phyloP scores from a whole-genome alignment of 1,284 basidiomycete species.

The Rhodotorula sp. region DNA sequence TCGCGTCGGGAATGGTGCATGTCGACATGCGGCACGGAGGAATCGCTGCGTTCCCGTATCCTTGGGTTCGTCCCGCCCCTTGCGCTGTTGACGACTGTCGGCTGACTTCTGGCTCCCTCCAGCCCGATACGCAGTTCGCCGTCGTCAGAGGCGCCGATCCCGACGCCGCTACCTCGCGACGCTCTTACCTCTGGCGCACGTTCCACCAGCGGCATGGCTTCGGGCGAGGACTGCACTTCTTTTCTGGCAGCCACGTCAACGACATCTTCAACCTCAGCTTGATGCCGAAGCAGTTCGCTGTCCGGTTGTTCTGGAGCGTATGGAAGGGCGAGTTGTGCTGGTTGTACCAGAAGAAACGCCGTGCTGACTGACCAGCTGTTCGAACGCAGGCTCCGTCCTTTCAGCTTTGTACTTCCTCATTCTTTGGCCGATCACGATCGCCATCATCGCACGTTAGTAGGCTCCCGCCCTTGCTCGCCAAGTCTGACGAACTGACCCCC shows the following conservation, averaged over 20 bases:
- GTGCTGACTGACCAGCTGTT: constrained; percentile 26
- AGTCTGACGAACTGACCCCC: too few relatives aligned
- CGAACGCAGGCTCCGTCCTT: constrained; percentile 46
- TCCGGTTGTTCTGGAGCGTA: constrained; percentile 44
- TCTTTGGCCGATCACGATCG: constrained; percentile 49
- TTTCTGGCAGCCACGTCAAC: constrained; percentile 47
- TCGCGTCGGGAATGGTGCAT: constrained; percentile 43
- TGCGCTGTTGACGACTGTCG: background rate
- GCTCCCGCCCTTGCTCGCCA: too few relatives aligned
- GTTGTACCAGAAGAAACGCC: constrained; percentile 16
- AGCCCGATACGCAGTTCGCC: constrained; percentile 36
- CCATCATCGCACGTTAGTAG: constrained; percentile 44
- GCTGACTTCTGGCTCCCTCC: background rate
- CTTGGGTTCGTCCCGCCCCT: constrained; percentile 32
- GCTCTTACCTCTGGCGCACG: constrained; percentile 32
- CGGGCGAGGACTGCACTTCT: constrained; percentile 42
- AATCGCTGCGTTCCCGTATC: constrained; percentile 39
- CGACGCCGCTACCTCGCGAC: constrained; percentile 21
- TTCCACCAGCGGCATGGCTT: constrained; percentile 41
- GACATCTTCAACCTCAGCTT: constrained; percentile 45
- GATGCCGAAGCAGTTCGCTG: constrained; percentile 36
- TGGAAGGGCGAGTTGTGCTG: constrained; percentile 44
- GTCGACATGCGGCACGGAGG: constrained; percentile 41
- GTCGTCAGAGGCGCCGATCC: constrained; percentile 27
- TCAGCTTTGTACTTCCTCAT: constrained; percentile 49